Conservation (phyloP, 495 filamentous ascomycete species). For the Astrothelium subdiscretum region DNA sequence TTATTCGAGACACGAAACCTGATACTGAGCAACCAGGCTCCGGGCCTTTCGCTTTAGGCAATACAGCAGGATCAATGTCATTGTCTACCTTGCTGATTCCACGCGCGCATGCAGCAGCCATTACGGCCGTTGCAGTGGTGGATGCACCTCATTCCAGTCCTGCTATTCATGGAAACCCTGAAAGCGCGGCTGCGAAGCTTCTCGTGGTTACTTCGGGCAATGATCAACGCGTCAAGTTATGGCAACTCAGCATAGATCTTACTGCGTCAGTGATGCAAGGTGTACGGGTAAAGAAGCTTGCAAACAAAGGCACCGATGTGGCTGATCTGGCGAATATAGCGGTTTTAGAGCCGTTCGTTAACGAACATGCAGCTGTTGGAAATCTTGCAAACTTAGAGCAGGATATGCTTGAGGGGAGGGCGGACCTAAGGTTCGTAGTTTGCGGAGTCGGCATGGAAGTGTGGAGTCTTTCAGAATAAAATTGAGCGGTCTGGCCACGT, state of each 20-base stretch:
- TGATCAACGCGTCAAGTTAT: constrained; percentile 72
- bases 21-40: not conserved
- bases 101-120: constrained; percentile 67
- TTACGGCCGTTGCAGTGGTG: constrained; percentile 54
- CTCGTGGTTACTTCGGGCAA: constrained; percentile 55
- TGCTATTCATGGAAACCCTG: not conserved
- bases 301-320: constrained; percentile 48
- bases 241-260: constrained; percentile 41
- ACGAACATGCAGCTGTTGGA: not conserved
- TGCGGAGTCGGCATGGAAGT: no score
- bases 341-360: constrained; percentile 14
- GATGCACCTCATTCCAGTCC: not conserved
- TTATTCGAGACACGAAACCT: constrained; percentile 11
- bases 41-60: no score
- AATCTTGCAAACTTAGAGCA: no score
- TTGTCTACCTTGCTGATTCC: constrained; percentile 43
- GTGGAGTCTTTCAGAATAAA: no score
- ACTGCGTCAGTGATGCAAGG: constrained; percentile 21
- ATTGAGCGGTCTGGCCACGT: no score
- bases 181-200: no score
- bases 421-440: no score
- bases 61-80: no score
- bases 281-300: constrained; percentile 32
- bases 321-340: constrained; percentile 49
- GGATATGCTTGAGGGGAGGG: no score